Evolutionary conservation across 1,284 basidiomycete genomes (phyloP).

Genomic region (Rhodotorula sp.): DNA sequence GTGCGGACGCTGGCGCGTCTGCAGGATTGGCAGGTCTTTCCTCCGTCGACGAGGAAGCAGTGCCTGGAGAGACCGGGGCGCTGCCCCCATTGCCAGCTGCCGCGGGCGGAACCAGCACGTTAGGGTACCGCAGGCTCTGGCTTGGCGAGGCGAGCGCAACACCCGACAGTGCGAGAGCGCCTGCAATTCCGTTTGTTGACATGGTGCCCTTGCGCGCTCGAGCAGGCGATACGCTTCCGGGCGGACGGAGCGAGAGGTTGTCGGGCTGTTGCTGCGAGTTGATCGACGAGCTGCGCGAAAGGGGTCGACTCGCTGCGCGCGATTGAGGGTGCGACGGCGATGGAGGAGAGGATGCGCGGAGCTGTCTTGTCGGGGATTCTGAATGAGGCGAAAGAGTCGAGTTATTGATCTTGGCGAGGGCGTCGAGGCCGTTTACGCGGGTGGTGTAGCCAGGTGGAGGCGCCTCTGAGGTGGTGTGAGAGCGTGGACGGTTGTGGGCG

Average conservation of each 20-base stretch:
- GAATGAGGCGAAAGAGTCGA: conserved; percentile 2
- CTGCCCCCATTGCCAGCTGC: not conserved
- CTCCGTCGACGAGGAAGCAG: not conserved
- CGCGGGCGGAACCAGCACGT: conserved; percentile 1
- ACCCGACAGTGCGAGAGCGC: conserved; percentile 28
- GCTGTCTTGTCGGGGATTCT: not conserved
- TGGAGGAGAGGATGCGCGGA: conserved; percentile 10
- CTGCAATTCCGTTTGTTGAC: conserved; percentile 19
- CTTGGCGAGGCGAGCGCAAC: conserved; percentile 32
- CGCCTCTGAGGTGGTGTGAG: conserved; percentile 16
- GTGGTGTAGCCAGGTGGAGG: not conserved
- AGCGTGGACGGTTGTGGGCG: conserved; percentile 9
- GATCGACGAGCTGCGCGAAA: conserved; percentile 20
- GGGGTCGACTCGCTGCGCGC: conserved; percentile 1
- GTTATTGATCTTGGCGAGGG: conserved; percentile 27
- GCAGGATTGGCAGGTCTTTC: not conserved
- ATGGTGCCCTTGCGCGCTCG: conserved; percentile 3
- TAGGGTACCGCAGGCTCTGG: conserved; percentile 16
- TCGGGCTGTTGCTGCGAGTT: conserved; percentile 6
- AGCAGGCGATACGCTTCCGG: not conserved
- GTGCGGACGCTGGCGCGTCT: not conserved
- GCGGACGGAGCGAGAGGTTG: conserved; percentile 3
- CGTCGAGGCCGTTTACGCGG: conserved; percentile 19
- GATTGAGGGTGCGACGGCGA: conserved; percentile 6
- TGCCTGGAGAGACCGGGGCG: no score